Evolutionary conservation across 192 early-diverging fungal genomes (phyloP).

Genomic region (Coemansia pectinata): DNA sequence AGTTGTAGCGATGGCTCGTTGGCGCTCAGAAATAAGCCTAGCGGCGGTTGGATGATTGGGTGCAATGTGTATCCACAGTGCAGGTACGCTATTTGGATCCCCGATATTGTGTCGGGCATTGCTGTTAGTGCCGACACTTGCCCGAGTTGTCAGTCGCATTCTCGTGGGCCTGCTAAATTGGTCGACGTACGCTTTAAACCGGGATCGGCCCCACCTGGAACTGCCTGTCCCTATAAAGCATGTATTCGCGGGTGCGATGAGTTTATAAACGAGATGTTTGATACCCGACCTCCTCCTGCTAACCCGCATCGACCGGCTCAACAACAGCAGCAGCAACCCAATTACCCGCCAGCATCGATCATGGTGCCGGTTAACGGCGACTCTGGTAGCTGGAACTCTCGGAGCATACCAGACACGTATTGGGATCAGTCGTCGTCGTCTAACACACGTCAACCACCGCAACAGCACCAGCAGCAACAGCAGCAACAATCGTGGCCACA

Average conservation of each 20-base stretch:
- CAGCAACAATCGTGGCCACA: conserved; percentile 1
- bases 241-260: conserved; percentile 52
- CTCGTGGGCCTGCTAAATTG: conserved; percentile 19
- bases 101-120: conserved; percentile 15
- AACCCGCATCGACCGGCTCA: not conserved
- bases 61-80: conserved; percentile 57
- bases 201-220: conserved; percentile 34
- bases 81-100: conserved; percentile 46
- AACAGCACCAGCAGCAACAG: conserved; percentile 16
- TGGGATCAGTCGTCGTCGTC: not conserved
- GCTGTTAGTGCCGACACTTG: conserved; percentile 25
- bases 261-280: conserved; percentile 45
- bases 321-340: conserved; percentile 11
- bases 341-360: not conserved
- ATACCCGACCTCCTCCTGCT: conserved; percentile 4
- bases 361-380: not conserved
- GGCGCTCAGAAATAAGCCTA: conserved; percentile 8
- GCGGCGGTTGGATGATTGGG: conserved; percentile 40
- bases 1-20: conserved; percentile 14
- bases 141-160: conserved; percentile 15
- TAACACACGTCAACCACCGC: not conserved
- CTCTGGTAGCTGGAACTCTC: not conserved
- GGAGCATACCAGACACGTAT: not conserved
- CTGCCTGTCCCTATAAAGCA: conserved; percentile 22
- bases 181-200: conserved; percentile 37